Conservation (phyloP, 148 eudicot genomes). For the Nyssa sinensis region DNA sequence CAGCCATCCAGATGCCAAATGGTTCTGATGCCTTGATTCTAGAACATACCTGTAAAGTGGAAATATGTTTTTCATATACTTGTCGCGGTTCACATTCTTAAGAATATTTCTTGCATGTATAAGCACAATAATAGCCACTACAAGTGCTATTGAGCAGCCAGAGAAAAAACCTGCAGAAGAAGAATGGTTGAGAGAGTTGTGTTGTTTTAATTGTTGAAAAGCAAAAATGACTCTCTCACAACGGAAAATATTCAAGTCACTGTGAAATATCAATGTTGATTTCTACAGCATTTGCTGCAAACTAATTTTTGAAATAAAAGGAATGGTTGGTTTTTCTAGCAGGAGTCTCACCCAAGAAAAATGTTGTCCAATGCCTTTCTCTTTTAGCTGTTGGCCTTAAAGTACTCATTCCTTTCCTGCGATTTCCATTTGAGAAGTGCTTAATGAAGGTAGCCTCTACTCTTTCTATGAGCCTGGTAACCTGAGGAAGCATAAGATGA, state of each 20-base stretch:
- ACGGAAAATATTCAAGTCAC: too few relatives aligned
- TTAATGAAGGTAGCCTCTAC: slow-evolving; percentile 48
- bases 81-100: slow-evolving; percentile 5
- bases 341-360: slow-evolving; percentile 36
- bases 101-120: slow-evolving; percentile 31
- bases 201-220: too few relatives aligned
- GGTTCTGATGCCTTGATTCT: not conserved
- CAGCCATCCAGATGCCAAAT: not conserved
- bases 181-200: not conserved
- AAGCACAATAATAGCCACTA: slow-evolving; percentile 18
- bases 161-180: slow-evolving; percentile 31
- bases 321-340: too few relatives aligned
- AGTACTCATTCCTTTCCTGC: slow-evolving; percentile 32
- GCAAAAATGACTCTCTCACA: too few relatives aligned
- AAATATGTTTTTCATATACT: slow-evolving; percentile 46
- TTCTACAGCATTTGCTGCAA: too few relatives aligned
- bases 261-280: too few relatives aligned
- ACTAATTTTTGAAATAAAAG: too few relatives aligned
- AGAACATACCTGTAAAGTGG: slow-evolving; percentile 39
- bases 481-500: slow-evolving; percentile 20
- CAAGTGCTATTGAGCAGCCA: slow-evolving; percentile 47
- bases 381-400: slow-evolving; percentile 33
- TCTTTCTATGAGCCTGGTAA: slow-evolving; percentile 41
- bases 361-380: slow-evolving; percentile 41
- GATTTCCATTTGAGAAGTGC: slow-evolving; percentile 50